Conservation (phyloP, 345 rosid genomes). For the Hevea brasiliensis region DNA sequence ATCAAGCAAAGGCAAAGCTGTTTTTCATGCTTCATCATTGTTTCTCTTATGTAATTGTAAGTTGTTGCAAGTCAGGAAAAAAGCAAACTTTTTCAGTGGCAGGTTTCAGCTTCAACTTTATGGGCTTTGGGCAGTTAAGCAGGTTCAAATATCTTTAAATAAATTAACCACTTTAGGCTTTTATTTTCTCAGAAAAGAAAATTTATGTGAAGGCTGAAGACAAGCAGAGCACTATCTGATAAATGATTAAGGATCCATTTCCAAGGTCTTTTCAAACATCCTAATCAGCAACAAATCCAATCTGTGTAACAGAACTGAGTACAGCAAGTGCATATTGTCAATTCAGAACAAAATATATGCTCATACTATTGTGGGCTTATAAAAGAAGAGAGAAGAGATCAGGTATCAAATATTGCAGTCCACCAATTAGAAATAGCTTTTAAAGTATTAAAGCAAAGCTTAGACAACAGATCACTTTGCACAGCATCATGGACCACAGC, state of each 20-base stretch:
- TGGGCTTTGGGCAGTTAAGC: too few relatives aligned
- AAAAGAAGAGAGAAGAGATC: conserved; percentile 4
- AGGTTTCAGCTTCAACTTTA: too few relatives aligned
- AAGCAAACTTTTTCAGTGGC: too few relatives aligned
- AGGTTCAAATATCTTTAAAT: too few relatives aligned
- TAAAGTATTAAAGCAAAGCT: conserved; percentile 5
- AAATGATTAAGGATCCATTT: conserved; percentile 1
- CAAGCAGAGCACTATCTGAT: conserved; percentile 10
- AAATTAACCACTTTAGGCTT: not conserved
- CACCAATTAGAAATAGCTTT: conserved; percentile 20
- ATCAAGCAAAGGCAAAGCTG: too few relatives aligned
- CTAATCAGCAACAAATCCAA: not conserved
- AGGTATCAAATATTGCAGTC: conserved; percentile 13
- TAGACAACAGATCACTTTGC: conserved; percentile 15
- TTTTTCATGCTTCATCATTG: too few relatives aligned
- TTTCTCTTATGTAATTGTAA: not conserved
- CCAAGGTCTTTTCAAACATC: not conserved
- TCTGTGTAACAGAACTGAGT: not conserved
- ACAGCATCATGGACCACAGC: conserved; percentile 25
- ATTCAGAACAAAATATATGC: conserved; percentile 8
- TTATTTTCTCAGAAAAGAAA: not conserved
- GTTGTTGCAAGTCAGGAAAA: not conserved
- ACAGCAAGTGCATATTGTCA: conserved; percentile 22
- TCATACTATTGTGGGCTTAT: conserved; percentile 8
- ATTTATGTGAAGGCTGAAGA: not conserved